Evolutionary conservation across 1,284 basidiomycete species (phyloP), one percentile per base, ranked within the genome.

Genomic region (Irpex sp.): DNA sequence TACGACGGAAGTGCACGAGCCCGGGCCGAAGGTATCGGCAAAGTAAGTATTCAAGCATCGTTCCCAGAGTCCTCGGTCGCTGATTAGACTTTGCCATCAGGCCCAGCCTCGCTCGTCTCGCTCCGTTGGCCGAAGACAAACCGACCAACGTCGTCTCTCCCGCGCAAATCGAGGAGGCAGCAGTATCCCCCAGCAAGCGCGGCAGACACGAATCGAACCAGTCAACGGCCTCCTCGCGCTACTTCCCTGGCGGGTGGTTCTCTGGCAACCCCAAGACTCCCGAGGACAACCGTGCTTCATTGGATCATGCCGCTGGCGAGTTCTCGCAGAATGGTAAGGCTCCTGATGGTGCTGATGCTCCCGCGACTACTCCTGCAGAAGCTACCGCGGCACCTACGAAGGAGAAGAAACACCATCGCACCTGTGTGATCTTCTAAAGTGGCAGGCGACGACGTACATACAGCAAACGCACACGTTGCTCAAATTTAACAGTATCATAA

Each of bases 201-300:
- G 74, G 76, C 17, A 74, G 83, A 54, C 73, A 78, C 3, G 82
- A 82, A 68, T 85, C 83, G 2, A 80, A 82, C 0, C 74, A 83
- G 5, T 85, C 84, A 11, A 37, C 51, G 13, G 13, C 49, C 34
- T 52, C 51, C 17, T 83, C 82, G 11, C 77, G 80, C 57, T 81
- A 82, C 73, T 82, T 85, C 78, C 83, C 83, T 13, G 84, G 84
- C 38, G 82, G 80, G 4, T 85, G 83, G 83, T 83, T 83, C 73
- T 81, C 81, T 1, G 75, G 73, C 40, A 69, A 70, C 15, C 69
- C 71, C 55, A 75, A 74, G 66, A 62, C 68, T 1, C 65, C 69
- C 1, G 75, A 80, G 17, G 77, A 80, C 66, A 79, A 77, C 57
- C 73, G 81, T 51, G 71, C 82, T 3, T 85, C 84, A 8, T 67